A percentile compares a stretch with the other conserved stretches of the same genome.
These are phyloP conservation scores for Turritis glabra DNA, from an alignment of 345 rosid species.

Conservation along the genomic window DNA sequence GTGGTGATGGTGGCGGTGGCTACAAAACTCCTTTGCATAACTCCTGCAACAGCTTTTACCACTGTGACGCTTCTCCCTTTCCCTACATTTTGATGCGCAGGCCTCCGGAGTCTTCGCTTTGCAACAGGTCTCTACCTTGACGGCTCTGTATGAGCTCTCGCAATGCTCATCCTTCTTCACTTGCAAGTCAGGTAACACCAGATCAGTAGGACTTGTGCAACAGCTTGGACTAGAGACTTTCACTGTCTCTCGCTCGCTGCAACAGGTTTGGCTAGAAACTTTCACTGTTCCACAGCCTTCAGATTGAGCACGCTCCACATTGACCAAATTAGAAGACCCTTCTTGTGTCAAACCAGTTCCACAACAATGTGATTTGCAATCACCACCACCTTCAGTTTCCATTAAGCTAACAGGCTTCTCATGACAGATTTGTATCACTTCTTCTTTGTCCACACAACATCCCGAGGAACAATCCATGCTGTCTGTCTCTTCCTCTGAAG, in stretches of 20 bases:
- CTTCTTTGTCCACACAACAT: conserved; percentile 26
- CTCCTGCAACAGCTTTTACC: conserved; percentile 42
- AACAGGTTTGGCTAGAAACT: conserved; percentile 15
- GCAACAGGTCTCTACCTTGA: conserved; percentile 25
- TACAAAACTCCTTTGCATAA: conserved; percentile 32
- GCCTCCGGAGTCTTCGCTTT: conserved; percentile 31
- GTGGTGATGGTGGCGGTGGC: conserved; percentile 23
- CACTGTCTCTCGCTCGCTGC: conserved; percentile 23
- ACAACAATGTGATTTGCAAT: conserved; percentile 27
- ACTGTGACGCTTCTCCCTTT: conserved; percentile 24
- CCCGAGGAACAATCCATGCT: not conserved
- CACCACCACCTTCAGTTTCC: conserved; percentile 5
- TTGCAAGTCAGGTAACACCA: conserved; percentile 26
- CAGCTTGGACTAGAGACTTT: conserved; percentile 7
- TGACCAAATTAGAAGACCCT: conserved; percentile 3
- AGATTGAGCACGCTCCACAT: conserved; percentile 7
- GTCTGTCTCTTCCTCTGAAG: conserved; percentile 9
- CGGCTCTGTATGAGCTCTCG: not conserved
- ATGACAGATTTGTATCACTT: conserved; percentile 5
- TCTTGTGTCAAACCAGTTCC: conserved; percentile 26
- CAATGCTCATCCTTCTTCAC: conserved; percentile 23
- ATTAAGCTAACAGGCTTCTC: conserved; percentile 21
- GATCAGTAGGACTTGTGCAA: conserved; percentile 18
- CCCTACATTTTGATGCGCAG: conserved; percentile 20
- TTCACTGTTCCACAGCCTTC: not conserved